Evolutionary conservation across 176 grass and related monocot species (phyloP).

Genomic region (Lolium rigidum): DNA sequence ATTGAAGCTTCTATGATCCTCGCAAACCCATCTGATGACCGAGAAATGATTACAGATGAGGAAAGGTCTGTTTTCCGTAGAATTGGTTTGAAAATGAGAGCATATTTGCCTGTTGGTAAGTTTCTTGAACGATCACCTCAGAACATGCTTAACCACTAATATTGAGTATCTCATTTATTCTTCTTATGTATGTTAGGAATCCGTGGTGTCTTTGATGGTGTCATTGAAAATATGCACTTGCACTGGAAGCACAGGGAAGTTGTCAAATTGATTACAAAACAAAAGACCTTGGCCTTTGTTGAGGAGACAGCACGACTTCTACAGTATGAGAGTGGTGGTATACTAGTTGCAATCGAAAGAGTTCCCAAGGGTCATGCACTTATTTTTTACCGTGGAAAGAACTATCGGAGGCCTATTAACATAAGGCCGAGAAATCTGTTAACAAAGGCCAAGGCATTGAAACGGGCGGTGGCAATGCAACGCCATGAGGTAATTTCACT

Average conservation of each 20-base stretch:
- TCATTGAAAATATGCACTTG: slow-evolving; percentile 99
- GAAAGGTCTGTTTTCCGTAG: slow-evolving; percentile 93
- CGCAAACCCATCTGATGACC: slow-evolving; percentile 67
- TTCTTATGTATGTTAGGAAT: slow-evolving; percentile 59
- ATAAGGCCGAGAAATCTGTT: slow-evolving; percentile 95
- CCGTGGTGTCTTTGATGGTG: slow-evolving; percentile 93
- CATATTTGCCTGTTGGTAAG: slow-evolving; percentile 91
- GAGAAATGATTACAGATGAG: slow-evolving; percentile 92
- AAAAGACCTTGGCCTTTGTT: slow-evolving; percentile 85
- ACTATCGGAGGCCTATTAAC: slow-evolving; percentile 93
- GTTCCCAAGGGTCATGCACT: slow-evolving; percentile 86
- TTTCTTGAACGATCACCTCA: slow-evolving; percentile 36
- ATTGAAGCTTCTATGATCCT: slow-evolving; percentile 88
- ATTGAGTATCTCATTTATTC: slow-evolving; percentile 21
- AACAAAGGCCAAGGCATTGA: slow-evolving; percentile 94
- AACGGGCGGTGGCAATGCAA: slow-evolving; percentile 93
- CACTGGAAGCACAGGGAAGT: slow-evolving; percentile 98
- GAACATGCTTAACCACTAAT: slow-evolving; percentile 15
- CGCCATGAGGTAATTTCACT: slow-evolving; percentile 86
- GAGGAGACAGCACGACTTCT: slow-evolving; percentile 84
- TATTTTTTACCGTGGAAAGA: slow-evolving; percentile 97
- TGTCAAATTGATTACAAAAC: slow-evolving; percentile 93
- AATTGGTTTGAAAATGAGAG: slow-evolving; percentile 89
- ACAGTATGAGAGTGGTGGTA: slow-evolving; percentile 93
- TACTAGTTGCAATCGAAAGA: slow-evolving; percentile 90